A percentile compares a stretch with the other conserved stretches of the same genome.
These are phyloP conservation scores for Fomitopsis schrenkii DNA, from an alignment of 1,284 basidiomycete genomes.

Conservation along the genomic window DNA sequence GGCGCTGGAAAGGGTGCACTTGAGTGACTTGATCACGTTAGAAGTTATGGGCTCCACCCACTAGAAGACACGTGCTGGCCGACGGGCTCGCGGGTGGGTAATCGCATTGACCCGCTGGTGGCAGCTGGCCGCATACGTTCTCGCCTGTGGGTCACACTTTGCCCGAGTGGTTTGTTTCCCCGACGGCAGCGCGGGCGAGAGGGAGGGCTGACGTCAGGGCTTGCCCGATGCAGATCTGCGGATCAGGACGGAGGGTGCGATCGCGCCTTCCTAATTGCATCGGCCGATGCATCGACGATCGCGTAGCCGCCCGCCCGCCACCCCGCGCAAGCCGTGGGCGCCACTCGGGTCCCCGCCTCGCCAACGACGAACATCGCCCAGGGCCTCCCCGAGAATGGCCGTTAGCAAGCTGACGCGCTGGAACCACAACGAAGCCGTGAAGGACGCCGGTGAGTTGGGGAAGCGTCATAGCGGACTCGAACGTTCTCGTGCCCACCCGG, in stretches of 20 bases:
- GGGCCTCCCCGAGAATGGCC: background rate
- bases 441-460: background rate
- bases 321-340: background rate
- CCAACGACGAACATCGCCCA: background rate
- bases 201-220: background rate
- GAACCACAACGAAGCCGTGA: no score
- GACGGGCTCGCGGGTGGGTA: background rate
- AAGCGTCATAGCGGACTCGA: background rate
- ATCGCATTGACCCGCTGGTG: background rate
- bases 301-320: background rate
- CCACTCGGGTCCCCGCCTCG: background rate
- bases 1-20: no score
- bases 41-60: no score
- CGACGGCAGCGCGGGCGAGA: background rate
- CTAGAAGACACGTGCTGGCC: no score
- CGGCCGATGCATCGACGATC: slow-evolving; percentile 2
- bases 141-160: background rate
- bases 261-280: background rate
- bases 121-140: background rate
- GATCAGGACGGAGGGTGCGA: background rate
- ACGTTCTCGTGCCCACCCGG: slow-evolving; percentile 1
- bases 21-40: no score
- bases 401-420: no score
- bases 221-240: background rate
- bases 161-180: background rate